These are phyloP conservation scores for Kwoniella bestiolae DNA, from an alignment of 768 basidiomycete species.

Conservation along the genomic window DNA sequence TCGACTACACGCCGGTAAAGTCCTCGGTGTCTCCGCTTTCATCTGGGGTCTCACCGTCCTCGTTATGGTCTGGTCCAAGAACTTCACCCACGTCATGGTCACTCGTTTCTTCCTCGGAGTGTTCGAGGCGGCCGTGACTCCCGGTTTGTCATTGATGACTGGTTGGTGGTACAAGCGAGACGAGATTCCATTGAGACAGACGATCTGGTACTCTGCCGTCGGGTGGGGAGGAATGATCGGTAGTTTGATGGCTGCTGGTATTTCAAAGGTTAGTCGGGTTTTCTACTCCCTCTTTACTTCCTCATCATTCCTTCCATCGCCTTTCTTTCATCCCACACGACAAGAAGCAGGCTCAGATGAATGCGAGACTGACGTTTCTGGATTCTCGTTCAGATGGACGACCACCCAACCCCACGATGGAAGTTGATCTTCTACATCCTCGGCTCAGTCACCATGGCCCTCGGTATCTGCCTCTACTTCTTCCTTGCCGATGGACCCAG, in stretches of 20 bases:
- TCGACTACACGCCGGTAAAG: constrained; percentile 53
- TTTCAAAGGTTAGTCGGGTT: constrained; percentile 32
- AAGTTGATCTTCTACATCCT: constrained; percentile 56
- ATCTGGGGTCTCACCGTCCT: constrained; percentile 56
- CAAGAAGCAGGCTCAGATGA: no score
- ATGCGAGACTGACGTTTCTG: no score
- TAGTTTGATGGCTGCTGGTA: constrained; percentile 56
- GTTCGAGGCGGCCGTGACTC: constrained; percentile 56
- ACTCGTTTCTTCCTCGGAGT: constrained; percentile 57
- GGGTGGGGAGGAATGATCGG: constrained; percentile 58
- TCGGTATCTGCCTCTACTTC: constrained; percentile 55
- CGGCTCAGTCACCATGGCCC: constrained; percentile 52
- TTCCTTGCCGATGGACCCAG: constrained; percentile 56
- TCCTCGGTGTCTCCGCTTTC: constrained; percentile 54
- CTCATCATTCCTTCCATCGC: background rate
- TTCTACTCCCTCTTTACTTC: background rate
- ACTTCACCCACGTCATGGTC: constrained; percentile 52
- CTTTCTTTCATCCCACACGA: no score
- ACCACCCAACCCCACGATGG: constrained; percentile 35
- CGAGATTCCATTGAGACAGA: constrained; percentile 55
- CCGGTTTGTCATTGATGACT: constrained; percentile 56
- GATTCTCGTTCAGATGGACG: constrained; percentile 17
- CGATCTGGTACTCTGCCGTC: constrained; percentile 57
- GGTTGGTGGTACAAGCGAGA: constrained; percentile 54
- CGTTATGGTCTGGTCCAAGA: constrained; percentile 50